Conservation (phyloP, 2,329 filamentous ascomycete species). For the Eurotiales sp. region DNA sequence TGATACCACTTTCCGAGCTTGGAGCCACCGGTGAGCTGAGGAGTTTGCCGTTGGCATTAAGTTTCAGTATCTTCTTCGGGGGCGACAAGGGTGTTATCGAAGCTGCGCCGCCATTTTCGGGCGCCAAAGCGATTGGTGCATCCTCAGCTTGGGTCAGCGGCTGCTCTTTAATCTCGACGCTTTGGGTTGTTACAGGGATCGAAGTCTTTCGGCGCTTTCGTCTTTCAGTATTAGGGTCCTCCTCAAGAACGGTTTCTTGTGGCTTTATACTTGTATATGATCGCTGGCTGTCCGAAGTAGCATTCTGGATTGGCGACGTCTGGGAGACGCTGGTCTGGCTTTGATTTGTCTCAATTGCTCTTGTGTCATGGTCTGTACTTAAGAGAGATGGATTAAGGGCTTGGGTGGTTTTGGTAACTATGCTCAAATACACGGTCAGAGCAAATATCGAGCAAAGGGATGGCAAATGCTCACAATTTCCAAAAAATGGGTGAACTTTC, state of each 20-base stretch:
- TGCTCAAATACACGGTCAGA: not conserved
- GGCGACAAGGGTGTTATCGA: constrained; percentile 36
- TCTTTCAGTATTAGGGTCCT: constrained; percentile 31
- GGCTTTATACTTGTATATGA: not conserved
- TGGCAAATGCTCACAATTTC: constrained; percentile 29
- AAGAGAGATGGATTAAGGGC: not conserved
- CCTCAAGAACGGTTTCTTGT: constrained; percentile 20
- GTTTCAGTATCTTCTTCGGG: constrained; percentile 47
- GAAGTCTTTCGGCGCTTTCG: constrained; percentile 35
- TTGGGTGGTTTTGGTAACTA: constrained; percentile 6
- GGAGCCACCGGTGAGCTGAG: constrained; percentile 34
- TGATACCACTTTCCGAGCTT: constrained; percentile 14
- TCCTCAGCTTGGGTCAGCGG: not conserved
- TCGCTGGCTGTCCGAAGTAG: not conserved
- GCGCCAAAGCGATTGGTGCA: not conserved
- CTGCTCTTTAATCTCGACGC: not conserved
- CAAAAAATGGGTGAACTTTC: constrained; percentile 40
- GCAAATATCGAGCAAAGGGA: not conserved
- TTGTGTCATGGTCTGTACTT: constrained; percentile 3
- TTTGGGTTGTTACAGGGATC: not conserved
- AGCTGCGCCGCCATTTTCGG: constrained; percentile 5
- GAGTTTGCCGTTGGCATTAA: constrained; percentile 43
- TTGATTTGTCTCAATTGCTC: not conserved
- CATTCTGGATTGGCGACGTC: not conserved
- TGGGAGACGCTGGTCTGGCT: not conserved